Base-by-base conservation (phyloP, 345 rosid species). In the Lumnitzera racemosa region DNA sequence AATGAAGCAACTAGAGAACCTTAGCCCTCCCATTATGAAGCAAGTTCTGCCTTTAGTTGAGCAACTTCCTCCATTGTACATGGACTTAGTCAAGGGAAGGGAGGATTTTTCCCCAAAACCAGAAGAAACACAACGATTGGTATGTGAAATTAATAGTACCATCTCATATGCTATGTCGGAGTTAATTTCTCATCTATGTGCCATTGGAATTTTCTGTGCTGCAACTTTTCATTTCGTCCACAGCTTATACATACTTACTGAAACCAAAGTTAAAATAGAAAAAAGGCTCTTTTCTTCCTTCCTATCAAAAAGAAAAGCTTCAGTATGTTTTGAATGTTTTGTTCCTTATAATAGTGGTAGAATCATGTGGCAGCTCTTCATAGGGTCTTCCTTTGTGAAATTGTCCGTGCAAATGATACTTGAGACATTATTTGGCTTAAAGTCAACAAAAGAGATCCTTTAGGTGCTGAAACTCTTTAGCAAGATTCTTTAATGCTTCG, bases 71-170 rank as follows among this genome's bases (percentile, higher is more conserved):
- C 96, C 97, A 23, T 64, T 94, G 76, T 94, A 90, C 81, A 86
- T 83, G 95, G 97, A 94, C 84, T 82, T 94, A 46, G 82, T 74
- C 3, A 88, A 86, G 48, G 99, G 99, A 72, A 84, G 95, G 79
- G 97, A 94, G 82, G 99, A 90, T 6, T 94, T 94, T 66, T 53
- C 77, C 73, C 97, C 97, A 51, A 94, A 81, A 75, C 99, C 99
- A 49, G 99, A 90, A 80, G 97, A 94, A 79, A 94, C 96, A 61
- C 83, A 84, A 53, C 83, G 89, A 74, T 90, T 94, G 67, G 99
- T 94, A 84, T 36, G 99, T 80, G 67, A 59, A 67, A 73, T 29
- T 51, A 53, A 31, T 17, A 8, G 53, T 67, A 15, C 49, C 41
- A 12, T 5, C 24, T 55, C 17, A n/a, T 25, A 25, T 55, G 20